These are phyloP conservation scores for Trypanosoma caninum DNA, from an alignment of 208 protist genomes.

Conservation along the genomic window DNA sequence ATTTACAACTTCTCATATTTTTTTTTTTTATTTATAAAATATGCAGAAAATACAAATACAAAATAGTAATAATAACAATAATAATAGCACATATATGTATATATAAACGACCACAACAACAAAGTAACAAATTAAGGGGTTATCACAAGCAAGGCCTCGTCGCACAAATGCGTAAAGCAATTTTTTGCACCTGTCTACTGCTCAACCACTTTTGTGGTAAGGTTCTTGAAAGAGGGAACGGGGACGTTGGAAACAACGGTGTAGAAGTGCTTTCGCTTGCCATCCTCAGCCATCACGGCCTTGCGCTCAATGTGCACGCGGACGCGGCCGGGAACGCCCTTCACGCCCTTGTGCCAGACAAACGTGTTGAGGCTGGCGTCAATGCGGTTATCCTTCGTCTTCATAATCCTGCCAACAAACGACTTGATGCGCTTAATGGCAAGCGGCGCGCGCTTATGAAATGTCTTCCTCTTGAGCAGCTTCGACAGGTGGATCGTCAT, in stretches of 20 bases:
- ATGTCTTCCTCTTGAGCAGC: slow-evolving; percentile 94
- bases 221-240: slow-evolving; percentile 78
- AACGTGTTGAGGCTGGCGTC: slow-evolving; percentile 96
- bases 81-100: background rate
- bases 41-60: background rate
- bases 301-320: slow-evolving; percentile 91
- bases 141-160: background rate
- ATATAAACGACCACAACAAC: background rate
- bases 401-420: slow-evolving; percentile 95
- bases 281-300: slow-evolving; percentile 70
- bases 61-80: background rate
- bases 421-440: slow-evolving; percentile 95
- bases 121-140: background rate
- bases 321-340: slow-evolving; percentile 92
- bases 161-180: background rate
- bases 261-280: slow-evolving; percentile 89
- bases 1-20: too few species aligned
- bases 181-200: too few species aligned
- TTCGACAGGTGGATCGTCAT: slow-evolving; percentile 98
- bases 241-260: slow-evolving; percentile 88
- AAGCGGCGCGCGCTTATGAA: slow-evolving; percentile 96
- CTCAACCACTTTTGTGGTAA: slow-evolving; percentile 78
- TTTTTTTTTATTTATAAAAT: background rate
- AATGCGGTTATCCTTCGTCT: slow-evolving; percentile 97
- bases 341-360: slow-evolving; percentile 96